Percentiles rank a stretch among this genome's conserved stretches.
These are phyloP conservation scores for Nothophaeocryptopus gaeumannii DNA, from an alignment of 2,329 filamentous ascomycete species.

Conservation along the genomic window DNA sequence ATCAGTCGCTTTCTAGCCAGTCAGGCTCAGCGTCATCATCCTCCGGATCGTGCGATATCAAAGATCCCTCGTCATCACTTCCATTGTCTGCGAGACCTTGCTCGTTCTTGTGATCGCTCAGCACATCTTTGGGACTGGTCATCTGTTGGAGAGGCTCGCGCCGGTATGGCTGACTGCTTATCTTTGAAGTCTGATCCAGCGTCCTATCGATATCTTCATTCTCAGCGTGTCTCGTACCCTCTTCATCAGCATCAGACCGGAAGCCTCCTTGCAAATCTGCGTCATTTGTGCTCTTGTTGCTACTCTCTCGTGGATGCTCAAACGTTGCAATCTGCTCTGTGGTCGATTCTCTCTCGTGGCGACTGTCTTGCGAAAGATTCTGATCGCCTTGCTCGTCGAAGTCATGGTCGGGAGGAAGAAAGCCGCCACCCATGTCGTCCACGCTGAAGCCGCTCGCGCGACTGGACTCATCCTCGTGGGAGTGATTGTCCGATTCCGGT, in stretches of 20 bases:
- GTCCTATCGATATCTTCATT: neutral
- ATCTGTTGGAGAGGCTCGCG: too few relatives aligned
- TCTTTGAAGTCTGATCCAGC: too few relatives aligned
- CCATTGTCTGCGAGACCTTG: neutral
- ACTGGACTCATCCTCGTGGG: too few relatives aligned
- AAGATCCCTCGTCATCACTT: slow-evolving; percentile 47
- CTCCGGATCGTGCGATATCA: slow-evolving; percentile 61
- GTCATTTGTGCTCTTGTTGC: neutral
- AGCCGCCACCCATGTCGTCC: too few relatives aligned
- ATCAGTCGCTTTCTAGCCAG: slow-evolving; percentile 50
- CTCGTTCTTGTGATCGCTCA: neutral
- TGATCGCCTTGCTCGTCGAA: too few relatives aligned
- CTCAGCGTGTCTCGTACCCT: neutral
- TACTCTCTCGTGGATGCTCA: too few relatives aligned
- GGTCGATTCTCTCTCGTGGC: neutral
- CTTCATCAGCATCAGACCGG: slow-evolving; percentile 26
- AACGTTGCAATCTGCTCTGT: neutral
- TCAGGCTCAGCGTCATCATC: slow-evolving; percentile 65
- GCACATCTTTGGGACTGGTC: too few relatives aligned
- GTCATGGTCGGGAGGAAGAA: too few relatives aligned
- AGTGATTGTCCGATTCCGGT: too few relatives aligned
- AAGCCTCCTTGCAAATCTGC: slow-evolving; percentile 25
- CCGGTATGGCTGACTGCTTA: too few relatives aligned
- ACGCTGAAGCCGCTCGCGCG: too few relatives aligned
- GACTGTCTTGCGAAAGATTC: too few relatives aligned